Evolutionary conservation across 2,329 filamentous ascomycete genomes (phyloP).

Genomic region (Clonostachys solani): DNA sequence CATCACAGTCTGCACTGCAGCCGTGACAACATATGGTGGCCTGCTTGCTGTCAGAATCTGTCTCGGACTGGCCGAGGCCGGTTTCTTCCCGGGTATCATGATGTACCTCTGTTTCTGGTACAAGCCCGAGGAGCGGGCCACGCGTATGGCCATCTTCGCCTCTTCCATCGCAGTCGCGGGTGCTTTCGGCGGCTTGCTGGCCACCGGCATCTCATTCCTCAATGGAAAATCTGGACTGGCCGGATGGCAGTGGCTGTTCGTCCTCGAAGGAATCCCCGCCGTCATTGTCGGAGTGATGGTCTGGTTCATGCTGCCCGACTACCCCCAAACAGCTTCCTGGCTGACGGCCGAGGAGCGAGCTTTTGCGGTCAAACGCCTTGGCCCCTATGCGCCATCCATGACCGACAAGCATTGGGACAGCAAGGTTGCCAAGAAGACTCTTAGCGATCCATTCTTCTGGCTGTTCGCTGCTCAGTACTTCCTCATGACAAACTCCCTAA

Average conservation of each 20-base stretch:
- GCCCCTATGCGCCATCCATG: slow-evolving; percentile 23
- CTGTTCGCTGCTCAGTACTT: slow-evolving; percentile 21
- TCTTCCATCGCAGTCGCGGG: slow-evolving; percentile 52
- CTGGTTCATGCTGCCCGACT: slow-evolving; percentile 24
- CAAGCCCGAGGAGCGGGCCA: slow-evolving; percentile 16
- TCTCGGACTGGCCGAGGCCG: slow-evolving; percentile 45
- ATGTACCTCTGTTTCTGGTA: slow-evolving; percentile 67
- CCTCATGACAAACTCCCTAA: slow-evolving; percentile 25
- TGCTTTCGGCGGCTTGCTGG: slow-evolving; percentile 57
- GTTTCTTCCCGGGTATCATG: slow-evolving; percentile 43
- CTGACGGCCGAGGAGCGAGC: slow-evolving; percentile 23
- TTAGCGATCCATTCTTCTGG: slow-evolving; percentile 26
- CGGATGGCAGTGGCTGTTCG: slow-evolving; percentile 51
- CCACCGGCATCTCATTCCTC: slow-evolving; percentile 42
- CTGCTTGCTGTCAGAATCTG: slow-evolving; percentile 42
- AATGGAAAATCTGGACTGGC: slow-evolving; percentile 38
- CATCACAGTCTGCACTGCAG: slow-evolving; percentile 42
- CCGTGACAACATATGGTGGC: slow-evolving; percentile 39
- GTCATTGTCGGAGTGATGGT: slow-evolving; percentile 21
- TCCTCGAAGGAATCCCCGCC: slow-evolving; percentile 37
- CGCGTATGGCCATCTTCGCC: slow-evolving; percentile 50
- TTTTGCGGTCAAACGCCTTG: slow-evolving; percentile 25
- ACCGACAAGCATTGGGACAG: slow-evolving; percentile 25
- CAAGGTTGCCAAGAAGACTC: slow-evolving; percentile 20
- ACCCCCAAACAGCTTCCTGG: slow-evolving; percentile 24